These are phyloP conservation scores for Balakata baccata DNA, from an alignment of 345 rosid genomes.

Conservation along the genomic window DNA sequence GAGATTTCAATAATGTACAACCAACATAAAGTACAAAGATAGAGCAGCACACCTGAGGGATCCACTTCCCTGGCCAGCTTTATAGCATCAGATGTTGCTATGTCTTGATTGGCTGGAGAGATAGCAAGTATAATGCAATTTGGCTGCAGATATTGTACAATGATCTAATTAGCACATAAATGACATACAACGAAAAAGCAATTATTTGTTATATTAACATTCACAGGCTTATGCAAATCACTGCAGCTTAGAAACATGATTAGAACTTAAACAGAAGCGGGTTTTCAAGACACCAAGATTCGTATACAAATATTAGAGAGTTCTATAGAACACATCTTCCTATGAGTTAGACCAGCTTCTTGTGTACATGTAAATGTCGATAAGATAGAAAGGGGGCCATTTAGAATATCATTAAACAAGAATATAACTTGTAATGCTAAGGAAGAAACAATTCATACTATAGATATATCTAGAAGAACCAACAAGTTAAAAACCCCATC, in stretches of 20 bases:
- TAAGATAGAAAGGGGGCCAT: not conserved
- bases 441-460: not conserved
- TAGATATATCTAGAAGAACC: not conserved
- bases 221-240: not conserved
- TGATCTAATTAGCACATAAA: constrained; percentile 9
- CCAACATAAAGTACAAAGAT: not conserved
- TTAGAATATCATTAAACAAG: too few relatives aligned
- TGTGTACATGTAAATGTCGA: not conserved
- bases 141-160: constrained; percentile 49
- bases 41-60: constrained; percentile 57
- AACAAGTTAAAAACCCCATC: not conserved
- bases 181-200: not conserved
- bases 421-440: not conserved
- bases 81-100: constrained; percentile 96
- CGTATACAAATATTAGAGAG: not conserved
- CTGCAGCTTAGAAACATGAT: not conserved
- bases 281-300: not conserved
- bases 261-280: not conserved
- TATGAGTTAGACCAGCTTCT: not conserved
- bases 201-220: not conserved
- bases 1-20: not conserved
- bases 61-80: constrained; percentile 87
- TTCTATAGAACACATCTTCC: not conserved
- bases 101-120: constrained; percentile 97
- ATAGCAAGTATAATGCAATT: constrained; percentile 85